A percentile compares a stretch with the other conserved stretches of the same genome.
phyloP scores from a whole-genome alignment of 306 rosid genomes.

The Cucumis hystrix region DNA sequence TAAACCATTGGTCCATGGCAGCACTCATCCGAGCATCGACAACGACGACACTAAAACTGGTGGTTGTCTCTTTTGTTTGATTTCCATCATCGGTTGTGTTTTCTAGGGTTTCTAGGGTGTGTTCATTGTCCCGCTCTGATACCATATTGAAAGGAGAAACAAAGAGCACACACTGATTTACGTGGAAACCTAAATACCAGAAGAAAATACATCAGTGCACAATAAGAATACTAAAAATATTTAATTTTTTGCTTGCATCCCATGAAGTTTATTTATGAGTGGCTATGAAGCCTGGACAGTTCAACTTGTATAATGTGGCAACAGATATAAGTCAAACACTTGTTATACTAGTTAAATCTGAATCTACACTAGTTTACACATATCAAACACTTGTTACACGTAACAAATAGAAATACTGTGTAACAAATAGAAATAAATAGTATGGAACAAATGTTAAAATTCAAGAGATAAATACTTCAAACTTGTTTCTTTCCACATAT shows the following conservation, averaged over 20 bases:
- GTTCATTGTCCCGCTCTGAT: too few species aligned
- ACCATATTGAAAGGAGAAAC: too few species aligned
- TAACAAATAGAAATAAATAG: not conserved
- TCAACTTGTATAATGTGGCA: not conserved
- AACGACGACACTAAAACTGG: too few species aligned
- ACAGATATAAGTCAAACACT: not conserved
- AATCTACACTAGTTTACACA: not conserved
- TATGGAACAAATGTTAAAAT: not conserved
- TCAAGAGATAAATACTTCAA: not conserved
- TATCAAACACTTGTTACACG: not conserved
- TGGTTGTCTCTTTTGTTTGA: too few species aligned
- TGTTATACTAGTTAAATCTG: not conserved
- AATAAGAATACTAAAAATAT: not conserved
- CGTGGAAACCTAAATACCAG: too few species aligned
- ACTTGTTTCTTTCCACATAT: not conserved
- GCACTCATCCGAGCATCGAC: too few species aligned
- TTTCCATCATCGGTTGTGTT: too few species aligned
- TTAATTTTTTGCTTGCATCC: not conserved
- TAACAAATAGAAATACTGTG: not conserved
- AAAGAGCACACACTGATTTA: too few species aligned
- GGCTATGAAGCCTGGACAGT: not conserved
- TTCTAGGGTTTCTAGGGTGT: too few species aligned
- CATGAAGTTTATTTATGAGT: not conserved
- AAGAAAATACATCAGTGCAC: not conserved
- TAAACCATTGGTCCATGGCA: too few species aligned